These are phyloP conservation scores for Sclerotinia glacialis DNA, from an alignment of 2,329 filamentous ascomycete species.

Conservation along the genomic window DNA sequence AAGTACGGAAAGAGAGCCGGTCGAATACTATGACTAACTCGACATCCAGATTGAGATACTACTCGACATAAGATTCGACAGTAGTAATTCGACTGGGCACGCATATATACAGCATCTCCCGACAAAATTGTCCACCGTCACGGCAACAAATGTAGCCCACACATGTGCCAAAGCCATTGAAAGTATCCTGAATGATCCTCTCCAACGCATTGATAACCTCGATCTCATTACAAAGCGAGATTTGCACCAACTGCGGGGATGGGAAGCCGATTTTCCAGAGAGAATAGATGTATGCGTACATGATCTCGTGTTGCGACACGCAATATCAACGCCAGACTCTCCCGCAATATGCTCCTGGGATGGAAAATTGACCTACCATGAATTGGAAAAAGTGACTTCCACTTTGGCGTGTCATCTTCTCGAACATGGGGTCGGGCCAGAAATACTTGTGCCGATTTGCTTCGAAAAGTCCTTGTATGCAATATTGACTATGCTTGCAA, in stretches of 20 bases:
- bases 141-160: slow-evolving; percentile 16
- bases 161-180: slow-evolving; percentile 8
- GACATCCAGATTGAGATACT: slow-evolving; percentile 39
- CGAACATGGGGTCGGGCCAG: slow-evolving; percentile 11
- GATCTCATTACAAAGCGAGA: slow-evolving; percentile 16
- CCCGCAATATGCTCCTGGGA: slow-evolving; percentile 30
- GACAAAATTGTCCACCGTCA: slow-evolving; percentile 4
- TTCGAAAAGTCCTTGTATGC: slow-evolving; percentile 33
- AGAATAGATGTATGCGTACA: slow-evolving; percentile 22
- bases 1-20: not conserved
- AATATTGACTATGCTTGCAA: slow-evolving; percentile 35
- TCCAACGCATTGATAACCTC: not conserved
- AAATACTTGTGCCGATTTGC: slow-evolving; percentile 27
- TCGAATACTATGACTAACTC: slow-evolving; percentile 30
- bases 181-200: not conserved
- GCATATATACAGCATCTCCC: slow-evolving; percentile 34
- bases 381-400: slow-evolving; percentile 24
- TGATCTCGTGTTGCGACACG: slow-evolving; percentile 23
- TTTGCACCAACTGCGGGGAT: slow-evolving; percentile 21
- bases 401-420: slow-evolving; percentile 8
- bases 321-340: slow-evolving; percentile 18
- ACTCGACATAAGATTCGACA: slow-evolving; percentile 10
- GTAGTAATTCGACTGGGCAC: not conserved
- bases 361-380: slow-evolving; percentile 27
- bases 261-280: slow-evolving; percentile 24